These are phyloP conservation scores for Barnettozyma californica DNA, from an alignment of 805 yeast genomes.

Conservation along the genomic window DNA sequence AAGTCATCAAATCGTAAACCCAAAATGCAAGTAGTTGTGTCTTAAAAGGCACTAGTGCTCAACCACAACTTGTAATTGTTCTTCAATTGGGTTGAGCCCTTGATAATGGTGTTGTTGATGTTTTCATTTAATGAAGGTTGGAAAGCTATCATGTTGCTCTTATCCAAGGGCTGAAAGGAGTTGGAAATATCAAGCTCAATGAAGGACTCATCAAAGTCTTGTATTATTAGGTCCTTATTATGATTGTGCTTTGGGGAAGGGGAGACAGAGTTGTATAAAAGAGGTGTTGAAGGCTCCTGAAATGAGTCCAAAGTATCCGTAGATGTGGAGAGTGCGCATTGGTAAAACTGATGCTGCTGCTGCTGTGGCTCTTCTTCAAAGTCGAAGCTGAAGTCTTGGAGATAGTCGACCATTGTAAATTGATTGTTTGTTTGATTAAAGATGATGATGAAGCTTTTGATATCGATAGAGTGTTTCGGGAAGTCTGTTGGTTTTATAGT, in stretches of 20 bases:
- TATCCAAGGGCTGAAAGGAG: constrained; percentile 5
- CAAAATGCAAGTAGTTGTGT: neutral
- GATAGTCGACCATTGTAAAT: constrained; percentile 10
- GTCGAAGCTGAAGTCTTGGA: constrained; percentile 12
- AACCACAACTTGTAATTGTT: constrained; percentile 26
- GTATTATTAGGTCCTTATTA: constrained; percentile 8
- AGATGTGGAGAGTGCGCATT: neutral
- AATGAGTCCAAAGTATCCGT: constrained; percentile 13
- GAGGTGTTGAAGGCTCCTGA: constrained; percentile 20
- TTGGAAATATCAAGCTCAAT: constrained; percentile 20
- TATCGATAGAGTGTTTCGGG: neutral
- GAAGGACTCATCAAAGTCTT: constrained; percentile 19
- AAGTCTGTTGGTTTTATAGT: constrained; percentile 2
- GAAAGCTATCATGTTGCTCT: constrained; percentile 6
- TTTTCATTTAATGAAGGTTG: constrained; percentile 4
- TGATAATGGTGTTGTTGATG: constrained; percentile 18
- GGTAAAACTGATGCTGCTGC: constrained; percentile 5
- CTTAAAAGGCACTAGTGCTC: neutral
- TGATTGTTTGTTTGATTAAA: neutral
- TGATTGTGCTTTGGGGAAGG: constrained; percentile 15
- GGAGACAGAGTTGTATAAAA: constrained; percentile 22
- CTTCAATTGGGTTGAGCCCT: constrained; percentile 21
- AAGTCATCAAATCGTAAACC: constrained; percentile 1
- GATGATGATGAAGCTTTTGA: neutral
- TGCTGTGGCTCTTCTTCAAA: constrained; percentile 8